Base-by-base conservation (phyloP, 2,329 filamentous ascomycete species). In the Penicillium sp. region DNA sequence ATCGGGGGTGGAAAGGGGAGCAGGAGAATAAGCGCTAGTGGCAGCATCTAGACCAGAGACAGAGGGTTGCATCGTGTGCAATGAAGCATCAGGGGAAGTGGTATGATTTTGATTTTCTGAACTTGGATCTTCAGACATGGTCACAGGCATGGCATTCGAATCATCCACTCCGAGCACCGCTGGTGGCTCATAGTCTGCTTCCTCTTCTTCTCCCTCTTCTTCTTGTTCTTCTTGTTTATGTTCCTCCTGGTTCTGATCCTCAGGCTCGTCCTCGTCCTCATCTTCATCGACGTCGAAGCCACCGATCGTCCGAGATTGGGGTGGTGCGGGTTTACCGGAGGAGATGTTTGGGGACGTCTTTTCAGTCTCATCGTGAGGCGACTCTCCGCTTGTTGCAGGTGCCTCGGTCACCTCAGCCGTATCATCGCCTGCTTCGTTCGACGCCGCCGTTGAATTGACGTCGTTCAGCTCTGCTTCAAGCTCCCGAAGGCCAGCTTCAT, bases 221-320 rank as follows among this genome's bases (percentile, higher is more conserved):
- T 81, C 78, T 65, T 81, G 79, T 68, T 83, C 80, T 65, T 81
- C 78, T 65, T 81, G 79, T 68, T 83, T 80, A 65, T 79, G 76
- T 66, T 78, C 76, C 63, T 81, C 78, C 65, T 81, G 79, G 68
- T 83, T 80, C 64, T 81, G 78, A 65, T 81, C 79, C 68, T 83
- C 80, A 65, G 29, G 29, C 29, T 79, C 76, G 66, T 78, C 76
- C 64, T 81, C 78, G 65, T 81, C 79, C 69, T 83, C 80, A 65
- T 81, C 78, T 65, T 81, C 79, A 68, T 83, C 80, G 65, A 79
- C 75, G 68, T 81, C 76, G 73, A 83, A 82, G 58, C 80, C 80
- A 65, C 78, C 79, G 61, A 78, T 76, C 52, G 74, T 80, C 61
- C 73, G 76, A 60, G 76, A 69, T 63, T 75, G 73, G 56, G 63